Evolutionary conservation across 306 rosid species (phyloP).

Genomic region (Ceratonia siliqua): DNA sequence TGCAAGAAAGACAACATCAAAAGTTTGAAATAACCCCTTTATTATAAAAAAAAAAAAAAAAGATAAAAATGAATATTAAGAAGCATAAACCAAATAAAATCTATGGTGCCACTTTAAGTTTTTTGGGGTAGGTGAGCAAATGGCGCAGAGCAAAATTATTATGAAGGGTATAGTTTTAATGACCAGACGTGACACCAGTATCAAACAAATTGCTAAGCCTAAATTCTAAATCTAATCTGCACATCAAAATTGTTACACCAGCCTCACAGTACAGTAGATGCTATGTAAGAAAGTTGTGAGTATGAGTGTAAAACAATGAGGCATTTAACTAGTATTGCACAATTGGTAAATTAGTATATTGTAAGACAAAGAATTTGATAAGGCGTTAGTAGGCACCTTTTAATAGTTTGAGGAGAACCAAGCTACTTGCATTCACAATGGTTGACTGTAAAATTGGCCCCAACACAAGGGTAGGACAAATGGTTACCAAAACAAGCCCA

Average conservation of each 20-base stretch:
- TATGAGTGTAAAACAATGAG: background rate
- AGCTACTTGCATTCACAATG: conserved; percentile 61
- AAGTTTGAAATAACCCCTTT: background rate
- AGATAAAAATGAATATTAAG: background rate
- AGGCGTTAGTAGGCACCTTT: conserved; percentile 45
- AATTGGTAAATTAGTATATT: background rate
- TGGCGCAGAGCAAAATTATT: background rate
- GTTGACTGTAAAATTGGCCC: conserved; percentile 68
- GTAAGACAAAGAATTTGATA: conserved; percentile 3
- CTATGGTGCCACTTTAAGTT: background rate
- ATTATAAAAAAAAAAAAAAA: background rate
- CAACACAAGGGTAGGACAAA: conserved; percentile 53
- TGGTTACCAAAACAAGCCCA: conserved; percentile 54
- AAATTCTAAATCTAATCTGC: background rate
- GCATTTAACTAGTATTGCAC: conserved; percentile 1
- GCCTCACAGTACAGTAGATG: background rate
- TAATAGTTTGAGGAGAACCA: conserved; percentile 48
- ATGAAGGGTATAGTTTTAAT: background rate
- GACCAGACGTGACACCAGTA: background rate
- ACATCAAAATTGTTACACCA: background rate
- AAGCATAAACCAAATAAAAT: background rate
- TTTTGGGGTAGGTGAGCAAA: background rate
- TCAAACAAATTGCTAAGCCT: background rate
- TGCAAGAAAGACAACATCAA: background rate
- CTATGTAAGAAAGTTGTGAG: background rate